These are phyloP conservation scores for Calonectria leucothoes DNA, from an alignment of 2,329 filamentous ascomycete genomes.

Conservation along the genomic window DNA sequence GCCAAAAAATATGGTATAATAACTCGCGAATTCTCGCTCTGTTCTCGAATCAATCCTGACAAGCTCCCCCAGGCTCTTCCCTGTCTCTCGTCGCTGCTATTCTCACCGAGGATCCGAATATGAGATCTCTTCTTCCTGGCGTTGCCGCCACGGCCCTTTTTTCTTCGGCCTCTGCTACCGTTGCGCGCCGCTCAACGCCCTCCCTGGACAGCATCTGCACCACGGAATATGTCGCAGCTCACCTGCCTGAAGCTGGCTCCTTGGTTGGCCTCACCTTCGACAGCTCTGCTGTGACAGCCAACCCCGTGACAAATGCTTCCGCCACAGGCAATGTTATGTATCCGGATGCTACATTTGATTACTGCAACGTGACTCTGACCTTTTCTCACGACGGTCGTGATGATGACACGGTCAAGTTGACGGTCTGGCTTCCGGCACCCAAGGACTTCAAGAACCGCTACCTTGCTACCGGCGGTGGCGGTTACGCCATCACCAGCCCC, in stretches of 20 bases:
- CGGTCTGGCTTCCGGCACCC: neutral
- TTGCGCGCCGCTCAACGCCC: neutral
- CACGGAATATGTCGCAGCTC: neutral
- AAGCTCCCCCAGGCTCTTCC: neutral
- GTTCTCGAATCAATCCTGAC: neutral
- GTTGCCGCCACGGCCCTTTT: neutral
- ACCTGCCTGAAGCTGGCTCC: neutral
- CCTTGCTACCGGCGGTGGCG: neutral
- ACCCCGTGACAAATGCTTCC: neutral
- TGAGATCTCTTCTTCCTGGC: neutral
- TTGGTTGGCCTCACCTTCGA: neutral
- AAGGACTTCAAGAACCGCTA: conserved; percentile 1
- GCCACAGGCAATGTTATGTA: neutral
- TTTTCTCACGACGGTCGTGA: neutral
- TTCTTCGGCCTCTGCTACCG: neutral
- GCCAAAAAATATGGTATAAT: neutral
- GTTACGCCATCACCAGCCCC: neutral
- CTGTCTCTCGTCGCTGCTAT: too few relatives aligned
- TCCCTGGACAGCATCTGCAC: neutral
- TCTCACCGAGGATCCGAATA: neutral
- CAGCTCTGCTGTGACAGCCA: neutral
- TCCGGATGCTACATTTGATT: neutral
- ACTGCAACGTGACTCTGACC: neutral
- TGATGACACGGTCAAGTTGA: neutral
- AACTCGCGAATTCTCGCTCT: neutral